Conservation (phyloP, 352 stramenopile genomes). For the Globisporangium cederbergense region DNA sequence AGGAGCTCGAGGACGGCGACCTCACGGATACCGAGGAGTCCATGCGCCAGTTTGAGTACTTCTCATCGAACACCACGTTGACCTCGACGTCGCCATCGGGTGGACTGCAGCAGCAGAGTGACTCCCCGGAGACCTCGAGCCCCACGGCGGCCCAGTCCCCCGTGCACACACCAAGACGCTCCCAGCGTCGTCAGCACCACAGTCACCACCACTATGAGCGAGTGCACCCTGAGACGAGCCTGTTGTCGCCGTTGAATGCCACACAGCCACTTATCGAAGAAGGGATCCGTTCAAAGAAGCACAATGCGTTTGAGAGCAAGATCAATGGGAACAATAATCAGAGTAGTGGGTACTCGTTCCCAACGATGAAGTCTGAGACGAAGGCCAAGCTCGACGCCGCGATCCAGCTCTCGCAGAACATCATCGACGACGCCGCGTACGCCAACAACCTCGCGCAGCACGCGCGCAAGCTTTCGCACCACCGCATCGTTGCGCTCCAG, state of each 20-base stretch:
- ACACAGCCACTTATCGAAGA: constrained; percentile 21
- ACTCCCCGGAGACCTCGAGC: constrained; percentile 7
- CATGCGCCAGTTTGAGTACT: constrained; percentile 31
- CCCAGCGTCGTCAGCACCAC: constrained; percentile 9
- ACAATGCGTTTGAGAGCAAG: constrained; percentile 19
- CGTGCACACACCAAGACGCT: constrained; percentile 25
- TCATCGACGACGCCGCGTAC: constrained; percentile 61
- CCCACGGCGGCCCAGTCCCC: constrained; percentile 16
- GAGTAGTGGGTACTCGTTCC: constrained; percentile 7
- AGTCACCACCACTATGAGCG: constrained; percentile 14
- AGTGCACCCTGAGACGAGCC: constrained; percentile 7
- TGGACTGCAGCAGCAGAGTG: neutral
- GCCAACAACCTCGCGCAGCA: constrained; percentile 71
- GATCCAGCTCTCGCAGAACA: constrained; percentile 42
- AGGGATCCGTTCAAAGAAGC: constrained; percentile 19
- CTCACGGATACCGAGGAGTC: constrained; percentile 45
- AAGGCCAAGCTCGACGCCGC: constrained; percentile 48
- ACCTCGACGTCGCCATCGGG: too few species aligned
- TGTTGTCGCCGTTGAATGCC: constrained; percentile 14
- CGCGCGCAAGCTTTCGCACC: constrained; percentile 61
- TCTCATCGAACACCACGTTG: constrained; percentile 22
- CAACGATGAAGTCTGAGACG: constrained; percentile 17
- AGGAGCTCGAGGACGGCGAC: constrained; percentile 28
- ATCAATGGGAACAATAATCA: constrained; percentile 15
- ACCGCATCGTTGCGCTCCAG: constrained; percentile 60